These are phyloP conservation scores for Marchantia paleacea DNA, from an alignment of 225 moss, liverwort and hornwort species.

Conservation along the genomic window DNA sequence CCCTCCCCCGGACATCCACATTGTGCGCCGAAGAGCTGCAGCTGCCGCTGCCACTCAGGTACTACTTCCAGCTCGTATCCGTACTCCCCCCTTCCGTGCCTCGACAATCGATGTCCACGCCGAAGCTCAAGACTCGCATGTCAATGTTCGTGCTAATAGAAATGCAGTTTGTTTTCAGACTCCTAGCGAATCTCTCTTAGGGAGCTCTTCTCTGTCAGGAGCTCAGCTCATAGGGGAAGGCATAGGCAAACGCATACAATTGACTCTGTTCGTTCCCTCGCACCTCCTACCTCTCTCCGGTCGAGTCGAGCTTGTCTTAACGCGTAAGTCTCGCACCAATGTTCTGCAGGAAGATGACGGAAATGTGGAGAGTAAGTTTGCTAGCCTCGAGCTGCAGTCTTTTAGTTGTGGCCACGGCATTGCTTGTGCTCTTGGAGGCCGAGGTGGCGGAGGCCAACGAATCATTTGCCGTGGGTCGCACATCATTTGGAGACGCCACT, in stretches of 20 bases:
- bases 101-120: too few relatives aligned
- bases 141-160: background rate
- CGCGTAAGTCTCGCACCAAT: background rate
- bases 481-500: slow-evolving; percentile 21
- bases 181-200: too few relatives aligned
- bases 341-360: background rate
- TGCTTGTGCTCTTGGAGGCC: background rate
- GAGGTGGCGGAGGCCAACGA: background rate
- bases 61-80: background rate
- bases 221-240: background rate
- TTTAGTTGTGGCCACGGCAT: background rate
- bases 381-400: background rate
- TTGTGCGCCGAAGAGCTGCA: background rate
- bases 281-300: background rate
- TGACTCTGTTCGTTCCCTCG: background rate
- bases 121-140: too few relatives aligned
- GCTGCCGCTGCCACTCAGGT: background rate
- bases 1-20: background rate
- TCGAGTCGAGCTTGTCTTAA: background rate
- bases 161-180: background rate
- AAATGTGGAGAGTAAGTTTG: background rate
- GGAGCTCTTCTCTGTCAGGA: too few relatives aligned
- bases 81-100: too few relatives aligned
- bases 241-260: background rate
- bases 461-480: slow-evolving; percentile 16